These are phyloP conservation scores for Myxozyma lipomycoides DNA, from an alignment of 805 yeast genomes.

Conservation along the genomic window DNA sequence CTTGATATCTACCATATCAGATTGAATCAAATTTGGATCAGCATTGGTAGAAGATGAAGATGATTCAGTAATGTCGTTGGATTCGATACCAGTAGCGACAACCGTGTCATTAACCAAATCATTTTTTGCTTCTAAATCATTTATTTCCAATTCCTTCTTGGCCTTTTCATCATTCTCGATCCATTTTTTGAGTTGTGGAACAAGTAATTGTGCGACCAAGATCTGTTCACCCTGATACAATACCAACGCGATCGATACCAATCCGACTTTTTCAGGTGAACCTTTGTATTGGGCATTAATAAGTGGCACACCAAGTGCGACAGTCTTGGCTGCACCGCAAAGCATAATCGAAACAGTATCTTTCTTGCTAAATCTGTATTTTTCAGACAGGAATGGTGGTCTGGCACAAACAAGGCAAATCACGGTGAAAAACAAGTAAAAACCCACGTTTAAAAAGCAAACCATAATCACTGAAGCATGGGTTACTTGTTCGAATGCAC, in stretches of 20 bases:
- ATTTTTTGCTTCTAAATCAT: conserved; percentile 3
- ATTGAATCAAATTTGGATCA: not conserved
- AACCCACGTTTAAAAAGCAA: conserved; percentile 77
- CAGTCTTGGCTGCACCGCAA: conserved; percentile 92
- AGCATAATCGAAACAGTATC: conserved; percentile 79
- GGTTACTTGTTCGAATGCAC: conserved; percentile 69
- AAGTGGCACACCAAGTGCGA: conserved; percentile 83
- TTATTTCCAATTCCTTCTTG: not conserved
- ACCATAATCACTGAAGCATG: conserved; percentile 67
- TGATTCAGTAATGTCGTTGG: not conserved
- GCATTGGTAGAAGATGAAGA: not conserved
- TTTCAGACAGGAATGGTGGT: conserved; percentile 48
- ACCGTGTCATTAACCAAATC: not conserved
- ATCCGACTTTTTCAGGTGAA: conserved; percentile 53
- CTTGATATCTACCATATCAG: not conserved
- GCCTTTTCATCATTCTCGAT: conserved; percentile 35
- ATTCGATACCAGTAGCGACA: not conserved
- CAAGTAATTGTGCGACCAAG: conserved; percentile 69
- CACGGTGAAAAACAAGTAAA: conserved; percentile 70
- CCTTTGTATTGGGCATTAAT: conserved; percentile 78
- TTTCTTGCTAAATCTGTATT: conserved; percentile 61
- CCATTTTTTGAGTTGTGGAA: conserved; percentile 68
- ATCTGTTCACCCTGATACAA: conserved; percentile 87
- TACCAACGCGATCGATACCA: conserved; percentile 73
- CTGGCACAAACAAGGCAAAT: conserved; percentile 59